Conservation (phyloP, 73 alveolate genomes). For the Tetrahymena borealis region DNA sequence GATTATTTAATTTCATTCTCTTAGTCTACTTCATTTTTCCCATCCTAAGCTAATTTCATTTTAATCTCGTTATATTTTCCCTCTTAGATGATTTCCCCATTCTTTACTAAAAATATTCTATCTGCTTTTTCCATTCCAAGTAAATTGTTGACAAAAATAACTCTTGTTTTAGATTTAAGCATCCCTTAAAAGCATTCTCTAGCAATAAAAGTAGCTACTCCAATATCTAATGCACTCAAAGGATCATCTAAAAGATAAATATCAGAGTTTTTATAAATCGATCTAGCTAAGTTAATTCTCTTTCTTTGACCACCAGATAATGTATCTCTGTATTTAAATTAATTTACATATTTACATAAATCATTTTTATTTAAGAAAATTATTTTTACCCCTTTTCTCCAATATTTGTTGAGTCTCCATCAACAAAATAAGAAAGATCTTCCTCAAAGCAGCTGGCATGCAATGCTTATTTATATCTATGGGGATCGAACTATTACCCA, state of each 20-base stretch:
- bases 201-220: background rate
- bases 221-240: conserved; percentile 20
- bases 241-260: conserved; percentile 68
- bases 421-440: conserved; percentile 68
- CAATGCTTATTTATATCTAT: conserved; percentile 65
- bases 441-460: conserved; percentile 62
- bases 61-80: background rate
- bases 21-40: background rate
- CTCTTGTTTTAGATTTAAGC: conserved; percentile 18
- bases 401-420: conserved; percentile 83
- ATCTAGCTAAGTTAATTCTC: conserved; percentile 61
- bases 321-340: conserved; percentile 66
- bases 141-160: background rate
- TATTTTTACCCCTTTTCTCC: conserved; percentile 86
- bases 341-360: conserved; percentile 59
- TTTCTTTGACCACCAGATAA: conserved; percentile 61
- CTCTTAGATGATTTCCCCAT: background rate
- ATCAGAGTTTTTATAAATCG: conserved; percentile 64
- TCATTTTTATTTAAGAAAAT: conserved; percentile 70
- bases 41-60: background rate
- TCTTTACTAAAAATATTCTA: background rate
- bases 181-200: conserved; percentile 6
- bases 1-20: background rate
- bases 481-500: conserved; percentile 62
- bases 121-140: conserved; percentile 1